Evolutionary conservation across 352 stramenopile species (phyloP).

Genomic region (Globisporangium alternatum): DNA sequence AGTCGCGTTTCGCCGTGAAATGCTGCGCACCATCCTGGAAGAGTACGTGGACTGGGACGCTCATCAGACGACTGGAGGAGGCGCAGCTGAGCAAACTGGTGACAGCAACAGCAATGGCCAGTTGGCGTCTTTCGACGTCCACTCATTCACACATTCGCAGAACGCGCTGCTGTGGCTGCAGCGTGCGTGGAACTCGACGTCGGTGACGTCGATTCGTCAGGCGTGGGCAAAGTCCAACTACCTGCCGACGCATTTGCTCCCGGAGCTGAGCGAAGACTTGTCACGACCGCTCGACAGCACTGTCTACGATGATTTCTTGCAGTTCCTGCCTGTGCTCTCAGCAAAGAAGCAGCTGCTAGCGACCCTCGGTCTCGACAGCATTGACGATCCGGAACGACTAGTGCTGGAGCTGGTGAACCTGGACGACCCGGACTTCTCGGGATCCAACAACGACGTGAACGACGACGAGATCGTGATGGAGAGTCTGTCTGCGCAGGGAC

Average conservation of each 20-base stretch:
- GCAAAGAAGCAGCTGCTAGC: conserved; percentile 26
- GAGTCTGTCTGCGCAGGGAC: conserved; percentile 47
- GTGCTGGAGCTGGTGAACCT: conserved; percentile 41
- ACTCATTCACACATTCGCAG: conserved; percentile 39
- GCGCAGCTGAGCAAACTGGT: conserved; percentile 6
- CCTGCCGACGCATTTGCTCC: conserved; percentile 27
- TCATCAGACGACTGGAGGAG: not conserved
- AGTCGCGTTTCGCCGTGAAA: conserved; percentile 51
- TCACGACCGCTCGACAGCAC: conserved; percentile 11
- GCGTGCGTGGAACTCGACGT: conserved; percentile 37
- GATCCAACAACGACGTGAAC: conserved; percentile 21
- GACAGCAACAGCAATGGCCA: not conserved
- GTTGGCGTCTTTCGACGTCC: conserved; percentile 32
- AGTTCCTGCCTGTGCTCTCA: conserved; percentile 24
- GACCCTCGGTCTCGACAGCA: conserved; percentile 34
- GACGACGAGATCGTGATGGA: conserved; percentile 66
- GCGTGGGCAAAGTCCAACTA: conserved; percentile 41
- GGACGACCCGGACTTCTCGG: conserved; percentile 32
- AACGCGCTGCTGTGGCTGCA: conserved; percentile 49
- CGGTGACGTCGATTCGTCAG: conserved; percentile 31
- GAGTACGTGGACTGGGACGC: conserved; percentile 20
- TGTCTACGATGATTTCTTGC: conserved; percentile 17
- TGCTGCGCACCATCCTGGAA: conserved; percentile 47
- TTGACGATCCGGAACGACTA: conserved; percentile 24
- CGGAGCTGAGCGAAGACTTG: conserved; percentile 21